Conservation (phyloP, 73 alveolate species). For the Paramecium sexaurelia region DNA sequence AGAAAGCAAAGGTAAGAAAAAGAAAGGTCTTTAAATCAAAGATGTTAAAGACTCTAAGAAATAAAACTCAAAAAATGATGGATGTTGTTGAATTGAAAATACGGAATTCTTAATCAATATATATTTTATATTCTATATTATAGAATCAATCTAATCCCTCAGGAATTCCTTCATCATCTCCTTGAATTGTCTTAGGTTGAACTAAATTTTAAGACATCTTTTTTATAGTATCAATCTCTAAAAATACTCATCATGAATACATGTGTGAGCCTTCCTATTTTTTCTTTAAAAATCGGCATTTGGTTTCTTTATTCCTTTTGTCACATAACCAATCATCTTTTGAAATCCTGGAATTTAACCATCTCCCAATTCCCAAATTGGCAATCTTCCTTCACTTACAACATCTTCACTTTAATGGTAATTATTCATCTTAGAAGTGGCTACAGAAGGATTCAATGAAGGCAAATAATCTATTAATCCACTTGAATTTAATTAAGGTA, state of each 20-base stretch:
- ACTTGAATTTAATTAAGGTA: background rate
- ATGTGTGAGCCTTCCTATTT: slow-evolving; percentile 24
- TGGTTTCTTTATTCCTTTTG: slow-evolving; percentile 7
- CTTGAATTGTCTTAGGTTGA: slow-evolving; percentile 3
- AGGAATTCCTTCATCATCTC: slow-evolving; percentile 11
- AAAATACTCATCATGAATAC: background rate
- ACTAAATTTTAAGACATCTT: slow-evolving; percentile 4
- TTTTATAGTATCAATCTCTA: slow-evolving; percentile 22
- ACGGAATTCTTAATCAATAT: background rate
- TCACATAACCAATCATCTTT: background rate
- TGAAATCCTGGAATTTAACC: slow-evolving; percentile 3
- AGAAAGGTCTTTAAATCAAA: slow-evolving; percentile 44
- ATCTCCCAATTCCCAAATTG: slow-evolving; percentile 43
- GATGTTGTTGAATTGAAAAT: slow-evolving; percentile 10
- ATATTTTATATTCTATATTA: background rate
- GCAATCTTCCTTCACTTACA: slow-evolving; percentile 15
- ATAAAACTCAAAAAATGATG: slow-evolving; percentile 1
- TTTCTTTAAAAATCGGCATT: background rate
- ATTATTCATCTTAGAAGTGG: slow-evolving; percentile 37
- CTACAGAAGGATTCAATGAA: background rate
- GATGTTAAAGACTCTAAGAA: background rate
- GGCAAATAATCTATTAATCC: background rate
- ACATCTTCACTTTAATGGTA: slow-evolving; percentile 34
- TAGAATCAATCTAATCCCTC: slow-evolving; percentile 22
- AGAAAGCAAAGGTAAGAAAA: slow-evolving; percentile 28